These are phyloP conservation scores for Fraxinus velutina DNA, from an alignment of 305 asterid genomes.

Conservation along the genomic window DNA sequence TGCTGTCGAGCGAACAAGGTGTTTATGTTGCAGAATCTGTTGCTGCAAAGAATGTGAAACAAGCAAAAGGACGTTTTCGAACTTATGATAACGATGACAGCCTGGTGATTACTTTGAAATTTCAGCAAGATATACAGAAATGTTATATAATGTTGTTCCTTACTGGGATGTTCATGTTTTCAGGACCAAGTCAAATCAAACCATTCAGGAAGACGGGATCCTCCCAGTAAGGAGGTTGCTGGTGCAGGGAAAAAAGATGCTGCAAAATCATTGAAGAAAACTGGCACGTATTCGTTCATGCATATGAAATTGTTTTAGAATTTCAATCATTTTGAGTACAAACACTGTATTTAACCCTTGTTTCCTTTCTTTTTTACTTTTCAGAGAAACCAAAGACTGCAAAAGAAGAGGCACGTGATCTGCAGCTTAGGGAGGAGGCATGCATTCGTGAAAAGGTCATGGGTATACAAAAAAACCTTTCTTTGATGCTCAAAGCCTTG, in stretches of 20 bases:
- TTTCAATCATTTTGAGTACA: neutral
- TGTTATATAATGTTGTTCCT: slow-evolving; percentile 6
- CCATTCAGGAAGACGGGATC: slow-evolving; percentile 54
- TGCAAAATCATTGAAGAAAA: slow-evolving; percentile 65
- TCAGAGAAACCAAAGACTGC: slow-evolving; percentile 83
- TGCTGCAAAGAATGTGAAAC: slow-evolving; percentile 66
- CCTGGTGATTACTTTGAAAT: slow-evolving; percentile 40
- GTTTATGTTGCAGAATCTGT: slow-evolving; percentile 85
- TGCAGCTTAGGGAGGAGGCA: slow-evolving; percentile 89
- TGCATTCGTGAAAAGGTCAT: slow-evolving; percentile 62
- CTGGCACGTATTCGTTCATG: slow-evolving; percentile 47
- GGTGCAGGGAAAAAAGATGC: slow-evolving; percentile 66
- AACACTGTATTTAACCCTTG: neutral
- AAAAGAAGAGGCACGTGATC: slow-evolving; percentile 96
- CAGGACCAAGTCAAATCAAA: slow-evolving; percentile 70
- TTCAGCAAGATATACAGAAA: slow-evolving; percentile 19
- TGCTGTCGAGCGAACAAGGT: slow-evolving; percentile 92
- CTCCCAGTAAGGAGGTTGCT: slow-evolving; percentile 48
- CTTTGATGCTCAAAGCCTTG: slow-evolving; percentile 78
- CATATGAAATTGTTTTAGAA: slow-evolving; percentile 3
- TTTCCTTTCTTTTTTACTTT: slow-evolving; percentile 21
- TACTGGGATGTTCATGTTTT: slow-evolving; percentile 25
- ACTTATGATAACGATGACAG: slow-evolving; percentile 55
- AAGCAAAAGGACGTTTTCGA: slow-evolving; percentile 87
- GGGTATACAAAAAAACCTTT: slow-evolving; percentile 61